Conservation (phyloP, 768 basidiomycete species). For the Boletus patriciae region DNA sequence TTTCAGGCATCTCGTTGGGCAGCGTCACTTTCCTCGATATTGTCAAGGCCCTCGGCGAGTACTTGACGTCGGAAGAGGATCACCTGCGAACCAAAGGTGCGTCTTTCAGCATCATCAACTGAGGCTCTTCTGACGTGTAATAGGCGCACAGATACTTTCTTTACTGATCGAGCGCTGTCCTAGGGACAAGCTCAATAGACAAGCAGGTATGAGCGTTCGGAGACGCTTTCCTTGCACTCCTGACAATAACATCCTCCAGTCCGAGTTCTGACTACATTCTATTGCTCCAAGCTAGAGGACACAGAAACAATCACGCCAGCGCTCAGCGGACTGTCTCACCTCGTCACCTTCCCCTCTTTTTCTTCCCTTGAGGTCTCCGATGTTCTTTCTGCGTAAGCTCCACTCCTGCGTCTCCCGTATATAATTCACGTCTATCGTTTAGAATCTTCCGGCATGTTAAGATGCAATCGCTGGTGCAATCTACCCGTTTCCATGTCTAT, state of each 20-base stretch:
- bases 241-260: conserved; percentile 47
- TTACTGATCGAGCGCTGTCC: conserved; percentile 64
- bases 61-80: conserved; percentile 85
- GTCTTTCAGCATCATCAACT: conserved; percentile 1
- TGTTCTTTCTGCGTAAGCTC: conserved; percentile 57
- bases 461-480: conserved; percentile 81
- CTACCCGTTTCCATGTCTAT: conserved; percentile 79
- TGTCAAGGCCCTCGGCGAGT: conserved; percentile 85
- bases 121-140: neutral
- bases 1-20: conserved; percentile 53
- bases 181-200: conserved; percentile 64
- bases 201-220: conserved; percentile 61
- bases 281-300: conserved; percentile 83
- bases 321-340: conserved; percentile 67
- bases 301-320: conserved; percentile 81
- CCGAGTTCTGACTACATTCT: conserved; percentile 80
- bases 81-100: conserved; percentile 76
- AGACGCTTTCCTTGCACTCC: neutral
- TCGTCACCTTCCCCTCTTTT: conserved; percentile 64
- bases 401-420: neutral
- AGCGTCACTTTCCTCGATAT: conserved; percentile 65
- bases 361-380: conserved; percentile 62
- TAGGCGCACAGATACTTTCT: conserved; percentile 86
- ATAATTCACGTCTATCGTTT: conserved; percentile 3
- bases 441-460: conserved; percentile 78